phyloP scores from a whole-genome alignment of 495 filamentous ascomycete genomes.

The Trichoderma virens region DNA sequence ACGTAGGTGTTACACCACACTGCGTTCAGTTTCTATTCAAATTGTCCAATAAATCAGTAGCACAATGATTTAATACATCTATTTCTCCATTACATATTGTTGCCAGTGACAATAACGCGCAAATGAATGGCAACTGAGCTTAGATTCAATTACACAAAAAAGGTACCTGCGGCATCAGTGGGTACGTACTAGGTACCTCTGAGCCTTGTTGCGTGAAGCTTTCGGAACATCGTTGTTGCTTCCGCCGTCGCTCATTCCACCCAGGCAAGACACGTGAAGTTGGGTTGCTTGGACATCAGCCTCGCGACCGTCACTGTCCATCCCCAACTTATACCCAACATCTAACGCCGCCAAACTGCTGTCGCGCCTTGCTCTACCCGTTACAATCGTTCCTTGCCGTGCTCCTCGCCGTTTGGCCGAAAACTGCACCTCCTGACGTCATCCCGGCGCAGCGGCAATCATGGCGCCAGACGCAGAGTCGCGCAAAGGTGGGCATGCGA shows the following conservation, averaged over 20 bases:
- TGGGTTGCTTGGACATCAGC: not conserved
- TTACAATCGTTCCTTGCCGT: not conserved
- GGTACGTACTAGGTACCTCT: no score
- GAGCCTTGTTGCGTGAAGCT: no score
- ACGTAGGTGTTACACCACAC: no score
- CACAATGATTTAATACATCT: no score
- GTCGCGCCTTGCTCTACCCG: not conserved
- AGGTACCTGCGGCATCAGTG: no score
- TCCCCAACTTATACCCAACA: not conserved
- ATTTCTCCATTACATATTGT: no score
- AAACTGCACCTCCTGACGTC: not conserved
- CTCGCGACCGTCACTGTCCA: not conserved
- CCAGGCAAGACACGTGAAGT: not conserved
- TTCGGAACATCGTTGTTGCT: not conserved
- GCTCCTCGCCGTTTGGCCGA: not conserved
- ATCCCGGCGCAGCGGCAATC: not conserved
- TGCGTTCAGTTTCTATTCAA: no score
- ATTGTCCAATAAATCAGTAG: no score
- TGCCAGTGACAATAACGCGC: no score
- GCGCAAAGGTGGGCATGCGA: conserved; percentile 7
- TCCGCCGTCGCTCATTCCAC: not conserved
- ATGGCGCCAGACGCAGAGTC: conserved; percentile 9
- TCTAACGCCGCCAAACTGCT: not conserved
- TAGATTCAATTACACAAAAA: no score
- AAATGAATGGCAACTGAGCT: no score